phyloP scores from a whole-genome alignment of 257 asterid species.

The Echium plantagineum region DNA sequence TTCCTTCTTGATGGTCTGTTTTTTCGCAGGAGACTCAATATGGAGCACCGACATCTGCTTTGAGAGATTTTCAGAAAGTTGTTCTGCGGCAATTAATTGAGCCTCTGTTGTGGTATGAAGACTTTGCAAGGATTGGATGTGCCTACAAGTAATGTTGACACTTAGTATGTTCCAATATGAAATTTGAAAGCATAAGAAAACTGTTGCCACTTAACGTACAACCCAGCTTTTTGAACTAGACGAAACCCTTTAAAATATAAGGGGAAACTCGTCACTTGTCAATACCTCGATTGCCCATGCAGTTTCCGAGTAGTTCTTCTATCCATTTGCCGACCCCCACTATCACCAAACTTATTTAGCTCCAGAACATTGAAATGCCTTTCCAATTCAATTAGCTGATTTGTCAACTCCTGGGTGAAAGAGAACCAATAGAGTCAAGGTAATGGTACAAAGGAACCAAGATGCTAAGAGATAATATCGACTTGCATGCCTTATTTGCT shows the following conservation, averaged over 20 bases:
- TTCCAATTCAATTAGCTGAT: constrained; percentile 79
- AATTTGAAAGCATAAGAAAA: background rate
- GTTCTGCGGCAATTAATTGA: constrained; percentile 81
- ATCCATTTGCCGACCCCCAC: constrained; percentile 31
- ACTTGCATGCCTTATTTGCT: constrained; percentile 50
- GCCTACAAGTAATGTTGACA: constrained; percentile 50
- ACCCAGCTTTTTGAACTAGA: background rate
- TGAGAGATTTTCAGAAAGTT: constrained; percentile 67
- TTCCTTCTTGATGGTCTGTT: constrained; percentile 48
- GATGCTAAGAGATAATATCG: background rate
- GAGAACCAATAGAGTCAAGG: constrained; percentile 10
- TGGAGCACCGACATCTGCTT: constrained; percentile 75
- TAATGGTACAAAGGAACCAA: constrained; percentile 13
- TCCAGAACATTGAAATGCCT: constrained; percentile 78
- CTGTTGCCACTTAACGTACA: background rate
- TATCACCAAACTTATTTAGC: constrained; percentile 65
- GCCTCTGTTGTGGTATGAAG: constrained; percentile 56
- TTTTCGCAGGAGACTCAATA: constrained; percentile 42
- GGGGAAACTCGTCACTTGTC: background rate
- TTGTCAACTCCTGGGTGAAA: constrained; percentile 50
- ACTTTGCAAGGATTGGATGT: constrained; percentile 55
- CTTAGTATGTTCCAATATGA: constrained; percentile 4
- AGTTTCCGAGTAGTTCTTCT: constrained; percentile 29
- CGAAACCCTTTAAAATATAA: background rate
- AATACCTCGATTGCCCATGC: constrained; percentile 61